Evolutionary conservation across 2,329 filamentous ascomycete genomes (phyloP).

Genomic region (Arthrobotrys megalospora): DNA sequence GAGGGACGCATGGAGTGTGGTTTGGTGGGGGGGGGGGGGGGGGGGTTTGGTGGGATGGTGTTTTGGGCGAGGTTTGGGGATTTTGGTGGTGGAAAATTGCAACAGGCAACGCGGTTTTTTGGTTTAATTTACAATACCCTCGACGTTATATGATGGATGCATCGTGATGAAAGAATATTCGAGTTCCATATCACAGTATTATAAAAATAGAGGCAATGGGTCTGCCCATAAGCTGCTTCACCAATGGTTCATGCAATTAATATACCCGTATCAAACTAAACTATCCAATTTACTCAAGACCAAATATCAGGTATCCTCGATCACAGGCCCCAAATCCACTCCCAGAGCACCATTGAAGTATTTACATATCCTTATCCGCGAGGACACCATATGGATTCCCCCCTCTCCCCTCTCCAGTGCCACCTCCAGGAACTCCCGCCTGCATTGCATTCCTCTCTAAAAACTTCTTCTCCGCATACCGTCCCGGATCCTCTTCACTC

Average conservation of each 20-base stretch:
- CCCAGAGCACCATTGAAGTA: neutral
- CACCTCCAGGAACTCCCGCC: constrained; percentile 13
- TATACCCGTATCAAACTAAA: no score
- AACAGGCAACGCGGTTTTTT: constrained; percentile 10
- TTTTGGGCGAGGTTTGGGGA: neutral
- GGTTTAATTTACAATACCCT: neutral
- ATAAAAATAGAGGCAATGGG: no score
- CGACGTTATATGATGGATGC: no score
- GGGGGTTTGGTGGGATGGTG: neutral
- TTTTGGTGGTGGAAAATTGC: constrained; percentile 9
- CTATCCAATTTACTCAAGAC: no score
- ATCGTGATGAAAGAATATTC: no score
- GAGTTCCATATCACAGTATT: no score
- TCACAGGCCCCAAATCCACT: no score
- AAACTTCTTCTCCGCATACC: constrained; percentile 59
- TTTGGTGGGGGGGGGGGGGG: constrained; percentile 21
- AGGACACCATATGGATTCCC: constrained; percentile 33
- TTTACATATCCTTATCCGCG: neutral
- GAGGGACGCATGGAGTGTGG: constrained; percentile 30
- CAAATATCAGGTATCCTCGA: no score
- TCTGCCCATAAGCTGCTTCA: no score
- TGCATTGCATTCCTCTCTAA: constrained; percentile 29
- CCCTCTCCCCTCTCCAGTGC: constrained; percentile 17
- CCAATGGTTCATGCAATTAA: no score
- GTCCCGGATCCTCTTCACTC: constrained; percentile 60